A percentile compares a stretch with the other conserved stretches of the same genome.
These are phyloP conservation scores for Linnemannia exigua DNA, from an alignment of 192 early-diverging fungal species.

Conservation along the genomic window DNA sequence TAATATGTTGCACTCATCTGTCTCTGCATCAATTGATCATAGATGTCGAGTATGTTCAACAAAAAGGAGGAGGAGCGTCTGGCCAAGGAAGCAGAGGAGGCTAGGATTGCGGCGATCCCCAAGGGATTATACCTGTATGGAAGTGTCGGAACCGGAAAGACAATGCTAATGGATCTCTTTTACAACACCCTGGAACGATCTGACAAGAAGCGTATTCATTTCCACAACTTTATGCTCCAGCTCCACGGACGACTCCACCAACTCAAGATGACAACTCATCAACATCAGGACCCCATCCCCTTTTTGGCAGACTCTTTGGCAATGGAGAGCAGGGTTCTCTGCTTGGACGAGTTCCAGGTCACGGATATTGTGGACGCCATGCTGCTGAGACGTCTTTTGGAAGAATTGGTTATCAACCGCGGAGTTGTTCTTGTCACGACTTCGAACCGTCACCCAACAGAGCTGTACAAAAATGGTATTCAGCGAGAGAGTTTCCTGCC, in stretches of 20 bases:
- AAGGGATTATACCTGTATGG: constrained; percentile 77
- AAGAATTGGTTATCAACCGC: constrained; percentile 80
- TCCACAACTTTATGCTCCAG: constrained; percentile 98
- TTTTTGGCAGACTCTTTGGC: constrained; percentile 87
- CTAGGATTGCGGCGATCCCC: constrained; percentile 47
- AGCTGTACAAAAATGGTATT: constrained; percentile 97
- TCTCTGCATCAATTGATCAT: neutral
- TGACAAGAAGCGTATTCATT: constrained; percentile 92
- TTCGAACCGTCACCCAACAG: constrained; percentile 93
- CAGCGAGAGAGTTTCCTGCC: constrained; percentile 95
- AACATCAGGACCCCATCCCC: constrained; percentile 74
- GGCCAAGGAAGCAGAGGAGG: constrained; percentile 26
- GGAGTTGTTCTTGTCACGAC: constrained; percentile 95
- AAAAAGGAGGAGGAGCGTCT: constrained; percentile 43
- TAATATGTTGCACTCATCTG: neutral
- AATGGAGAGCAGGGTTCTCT: constrained; percentile 86
- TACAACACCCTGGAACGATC: constrained; percentile 80
- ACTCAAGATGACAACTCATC: constrained; percentile 65
- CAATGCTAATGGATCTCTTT: constrained; percentile 97
- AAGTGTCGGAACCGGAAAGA: constrained; percentile 93
- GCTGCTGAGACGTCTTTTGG: constrained; percentile 87
- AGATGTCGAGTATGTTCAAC: constrained; percentile 40
- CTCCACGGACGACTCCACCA: constrained; percentile 83
- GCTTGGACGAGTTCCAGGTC: constrained; percentile 98
- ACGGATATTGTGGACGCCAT: constrained; percentile 99